phyloP scores from a whole-genome alignment of 768 basidiomycete species.

The Mycena indigotica region DNA sequence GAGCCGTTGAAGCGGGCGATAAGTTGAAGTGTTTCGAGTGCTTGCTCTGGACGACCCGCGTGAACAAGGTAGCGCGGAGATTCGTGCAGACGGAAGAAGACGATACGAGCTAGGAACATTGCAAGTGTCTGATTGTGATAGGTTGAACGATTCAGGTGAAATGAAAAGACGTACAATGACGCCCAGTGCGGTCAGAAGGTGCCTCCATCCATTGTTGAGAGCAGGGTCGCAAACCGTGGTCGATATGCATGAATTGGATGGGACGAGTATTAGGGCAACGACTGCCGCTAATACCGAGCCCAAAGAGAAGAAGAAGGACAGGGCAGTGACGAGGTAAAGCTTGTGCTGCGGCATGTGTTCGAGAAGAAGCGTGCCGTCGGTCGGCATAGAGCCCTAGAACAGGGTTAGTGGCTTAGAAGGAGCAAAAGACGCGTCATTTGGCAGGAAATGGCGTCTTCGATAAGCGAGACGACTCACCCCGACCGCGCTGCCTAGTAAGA shows the following conservation, averaged over 20 bases:
- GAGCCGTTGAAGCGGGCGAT: conserved; percentile 89
- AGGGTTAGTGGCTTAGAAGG: background rate
- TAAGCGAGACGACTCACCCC: conserved; percentile 63
- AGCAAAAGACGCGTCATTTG: conserved; percentile 3
- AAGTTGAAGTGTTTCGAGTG: conserved; percentile 76
- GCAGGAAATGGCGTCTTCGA: conserved; percentile 8
- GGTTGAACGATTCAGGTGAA: conserved; percentile 3
- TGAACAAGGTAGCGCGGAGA: conserved; percentile 93
- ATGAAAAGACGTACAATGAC: conserved; percentile 63
- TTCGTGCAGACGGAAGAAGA: conserved; percentile 91
- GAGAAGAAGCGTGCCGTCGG: conserved; percentile 88
- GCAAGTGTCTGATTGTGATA: conserved; percentile 64
- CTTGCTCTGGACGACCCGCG: conserved; percentile 82
- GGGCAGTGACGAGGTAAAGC: conserved; percentile 86
- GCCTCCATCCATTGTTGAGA: conserved; percentile 89
- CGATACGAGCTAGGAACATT: conserved; percentile 86
- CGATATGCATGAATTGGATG: conserved; percentile 64
- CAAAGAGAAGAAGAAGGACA: conserved; percentile 94
- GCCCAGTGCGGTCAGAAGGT: conserved; percentile 76
- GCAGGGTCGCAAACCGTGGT: conserved; percentile 66
- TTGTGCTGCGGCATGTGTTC: conserved; percentile 94
- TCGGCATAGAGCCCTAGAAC: conserved; percentile 88
- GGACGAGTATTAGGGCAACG: conserved; percentile 79
- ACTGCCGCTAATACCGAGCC: conserved; percentile 87
- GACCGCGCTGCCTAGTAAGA: conserved; percentile 89